Base-by-base conservation (phyloP, 1,139 yeast genomes). In the Pichia sp. region DNA sequence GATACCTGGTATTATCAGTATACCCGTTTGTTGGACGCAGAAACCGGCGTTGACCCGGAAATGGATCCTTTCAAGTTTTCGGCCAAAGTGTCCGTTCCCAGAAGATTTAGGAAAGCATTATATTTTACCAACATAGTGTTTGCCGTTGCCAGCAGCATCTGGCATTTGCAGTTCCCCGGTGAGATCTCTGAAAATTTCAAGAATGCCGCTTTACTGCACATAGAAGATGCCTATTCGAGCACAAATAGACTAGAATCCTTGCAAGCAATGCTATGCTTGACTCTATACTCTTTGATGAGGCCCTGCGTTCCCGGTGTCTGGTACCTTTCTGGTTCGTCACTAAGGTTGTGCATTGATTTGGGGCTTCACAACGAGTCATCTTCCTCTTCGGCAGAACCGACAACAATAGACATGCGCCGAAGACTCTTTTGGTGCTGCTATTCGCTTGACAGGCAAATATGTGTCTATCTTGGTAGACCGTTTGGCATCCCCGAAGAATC, bases 401-500 rank as follows among this genome's bases (percentile, higher is more conserved):
- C 80, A 61, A 75, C 80, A 0, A 72, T 80, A 33, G 97, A 91
- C 64, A 72, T 85, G 68, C 74, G 95, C 56, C 76, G 97, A 62
- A 72, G 97, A 46, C 71, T 91, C 42, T 90, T 91, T 63, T 91
- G 97, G 97, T 87, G 96, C 67, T 83, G 93, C 0, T 91, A 90
- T 68, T 79, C 92, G 0, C 71, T 91, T 50, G 97, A 91, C 67
- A 72, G 97, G 40, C 92, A 86, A 64, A 79, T 85, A 10, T 84
- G 91, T 65, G 82, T 85, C 56, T 85, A 85, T 64, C 70, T 85
- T 56, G 88, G 87, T 8, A 72, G 91, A 50, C 92, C 92, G 0
- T 83, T 84, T 60, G 90, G 91, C 0, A 83, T 86, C 1, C 87
- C 91, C 0, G 92, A 86, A 62, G 88, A 83, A 58, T 77, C 81